A percentile compares a stretch with the other conserved stretches of the same genome.
These are phyloP conservation scores for Phytomonas sp. DNA, from an alignment of 208 protist genomes.

Conservation along the genomic window DNA sequence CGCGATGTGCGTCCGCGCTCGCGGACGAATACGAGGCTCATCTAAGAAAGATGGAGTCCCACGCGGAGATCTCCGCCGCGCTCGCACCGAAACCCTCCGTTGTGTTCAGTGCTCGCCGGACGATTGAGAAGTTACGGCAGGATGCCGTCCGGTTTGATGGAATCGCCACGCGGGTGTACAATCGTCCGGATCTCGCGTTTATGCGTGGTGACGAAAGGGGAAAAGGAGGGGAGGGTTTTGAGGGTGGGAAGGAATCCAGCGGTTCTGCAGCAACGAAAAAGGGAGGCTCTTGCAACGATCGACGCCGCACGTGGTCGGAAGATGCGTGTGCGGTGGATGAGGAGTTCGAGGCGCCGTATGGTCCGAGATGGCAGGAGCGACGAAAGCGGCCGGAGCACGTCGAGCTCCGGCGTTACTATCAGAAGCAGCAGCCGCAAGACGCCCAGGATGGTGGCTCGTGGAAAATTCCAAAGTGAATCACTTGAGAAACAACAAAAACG, in stretches of 20 bases:
- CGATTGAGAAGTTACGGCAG: slow-evolving; percentile 58
- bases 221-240: slow-evolving; percentile 5
- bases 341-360: slow-evolving; percentile 34
- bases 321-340: slow-evolving; percentile 40
- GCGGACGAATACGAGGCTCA: slow-evolving; percentile 56
- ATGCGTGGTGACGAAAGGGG: slow-evolving; percentile 26
- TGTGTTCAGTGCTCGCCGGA: slow-evolving; percentile 44
- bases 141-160: slow-evolving; percentile 55
- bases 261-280: slow-evolving; percentile 4
- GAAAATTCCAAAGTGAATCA: slow-evolving; percentile 8
- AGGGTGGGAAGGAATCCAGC: slow-evolving; percentile 7
- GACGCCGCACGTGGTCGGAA: slow-evolving; percentile 27
- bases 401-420: slow-evolving; percentile 37
- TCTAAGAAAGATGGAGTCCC: slow-evolving; percentile 24
- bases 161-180: slow-evolving; percentile 54
- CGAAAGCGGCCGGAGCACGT: slow-evolving; percentile 66
- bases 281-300: slow-evolving; percentile 8
- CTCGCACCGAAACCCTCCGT: slow-evolving; percentile 41
- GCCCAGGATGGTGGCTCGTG: slow-evolving; percentile 2
- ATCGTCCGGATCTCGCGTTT: slow-evolving; percentile 65
- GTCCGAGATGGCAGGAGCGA: slow-evolving; percentile 35
- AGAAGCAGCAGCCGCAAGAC: slow-evolving; percentile 15
- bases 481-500: slow-evolving; percentile 9
- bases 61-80: slow-evolving; percentile 17
- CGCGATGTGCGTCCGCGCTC: slow-evolving; percentile 28